Conservation (phyloP, 2,329 filamentous ascomycete species). For the Paecilomyces variotii region DNA sequence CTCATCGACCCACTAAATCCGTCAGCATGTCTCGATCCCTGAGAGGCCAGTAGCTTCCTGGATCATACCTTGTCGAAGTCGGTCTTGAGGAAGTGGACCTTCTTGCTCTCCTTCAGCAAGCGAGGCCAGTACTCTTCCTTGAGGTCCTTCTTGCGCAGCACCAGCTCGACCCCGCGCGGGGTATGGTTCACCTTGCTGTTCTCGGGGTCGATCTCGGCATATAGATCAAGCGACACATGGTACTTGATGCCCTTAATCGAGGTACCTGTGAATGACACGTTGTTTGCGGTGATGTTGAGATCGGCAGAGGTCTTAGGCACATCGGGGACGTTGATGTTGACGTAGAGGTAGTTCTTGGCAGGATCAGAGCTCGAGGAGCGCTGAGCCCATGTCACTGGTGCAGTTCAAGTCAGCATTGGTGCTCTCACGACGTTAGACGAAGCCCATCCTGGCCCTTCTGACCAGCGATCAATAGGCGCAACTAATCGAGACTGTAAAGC, state of each 20-base stretch:
- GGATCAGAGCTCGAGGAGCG: conserved; percentile 74
- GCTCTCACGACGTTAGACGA: neutral
- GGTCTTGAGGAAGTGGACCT: conserved; percentile 93
- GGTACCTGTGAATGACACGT: conserved; percentile 72
- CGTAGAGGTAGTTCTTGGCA: conserved; percentile 88
- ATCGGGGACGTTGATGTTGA: conserved; percentile 84
- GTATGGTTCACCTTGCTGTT: conserved; percentile 85
- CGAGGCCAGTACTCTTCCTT: conserved; percentile 94
- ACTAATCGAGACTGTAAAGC: neutral
- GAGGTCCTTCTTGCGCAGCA: conserved; percentile 94
- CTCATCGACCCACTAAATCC: conserved; percentile 76
- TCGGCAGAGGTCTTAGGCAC: conserved; percentile 67
- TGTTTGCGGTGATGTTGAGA: conserved; percentile 71
- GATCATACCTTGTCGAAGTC: conserved; percentile 83
- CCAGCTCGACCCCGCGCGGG: conserved; percentile 76
- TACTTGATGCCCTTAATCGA: conserved; percentile 84
- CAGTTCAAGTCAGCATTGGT: conserved; percentile 6
- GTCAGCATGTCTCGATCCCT: conserved; percentile 7
- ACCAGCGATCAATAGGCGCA: neutral
- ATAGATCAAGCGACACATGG: conserved; percentile 79
- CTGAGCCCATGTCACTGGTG: conserved; percentile 90
- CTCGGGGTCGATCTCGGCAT: conserved; percentile 76
- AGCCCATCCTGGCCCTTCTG: neutral
- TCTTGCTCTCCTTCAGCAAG: conserved; percentile 81
- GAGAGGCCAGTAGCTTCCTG: neutral